Conservation (phyloP, 2,329 filamentous ascomycete species). For the Nannizziopsis barbatae region DNA sequence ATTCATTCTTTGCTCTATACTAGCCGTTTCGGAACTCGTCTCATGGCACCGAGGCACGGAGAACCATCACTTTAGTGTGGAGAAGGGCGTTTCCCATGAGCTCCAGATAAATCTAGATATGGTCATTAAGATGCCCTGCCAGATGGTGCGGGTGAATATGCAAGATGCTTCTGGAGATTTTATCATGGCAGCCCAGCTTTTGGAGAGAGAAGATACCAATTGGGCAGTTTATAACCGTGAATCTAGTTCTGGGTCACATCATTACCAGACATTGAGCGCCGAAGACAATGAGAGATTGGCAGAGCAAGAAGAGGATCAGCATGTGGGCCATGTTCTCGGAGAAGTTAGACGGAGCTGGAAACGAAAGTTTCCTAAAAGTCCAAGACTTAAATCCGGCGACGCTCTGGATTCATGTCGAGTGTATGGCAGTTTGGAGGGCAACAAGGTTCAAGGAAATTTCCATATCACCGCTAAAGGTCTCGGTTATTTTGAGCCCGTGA, state of each 20-base stretch:
- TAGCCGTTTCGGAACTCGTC: conserved; percentile 64
- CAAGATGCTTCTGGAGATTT: conserved; percentile 90
- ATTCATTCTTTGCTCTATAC: conserved; percentile 58
- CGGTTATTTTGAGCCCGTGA: conserved; percentile 73
- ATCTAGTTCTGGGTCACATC: conserved; percentile 47
- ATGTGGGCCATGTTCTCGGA: conserved; percentile 82
- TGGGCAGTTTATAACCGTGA: conserved; percentile 77
- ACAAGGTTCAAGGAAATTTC: conserved; percentile 96
- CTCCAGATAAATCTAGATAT: conserved; percentile 93
- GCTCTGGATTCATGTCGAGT: conserved; percentile 70
- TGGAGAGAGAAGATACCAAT: conserved; percentile 64
- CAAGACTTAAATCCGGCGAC: conserved; percentile 47
- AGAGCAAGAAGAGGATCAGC: conserved; percentile 56
- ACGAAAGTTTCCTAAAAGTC: conserved; percentile 60
- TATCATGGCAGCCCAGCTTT: conserved; percentile 65
- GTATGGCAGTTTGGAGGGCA: conserved; percentile 79
- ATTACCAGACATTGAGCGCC: conserved; percentile 45
- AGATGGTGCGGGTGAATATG: conserved; percentile 86
- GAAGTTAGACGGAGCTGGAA: conserved; percentile 57
- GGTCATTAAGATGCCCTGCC: conserved; percentile 80
- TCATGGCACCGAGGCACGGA: conserved; percentile 80
- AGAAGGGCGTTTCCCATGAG: conserved; percentile 75
- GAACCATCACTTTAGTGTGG: conserved; percentile 82
- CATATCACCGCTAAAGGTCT: conserved; percentile 93
- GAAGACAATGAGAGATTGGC: conserved; percentile 47